Percentiles rank a stretch among this genome's conserved stretches.
These are phyloP conservation scores for Cicer chorassanicum DNA, from an alignment of 306 rosid genomes.

Conservation along the genomic window DNA sequence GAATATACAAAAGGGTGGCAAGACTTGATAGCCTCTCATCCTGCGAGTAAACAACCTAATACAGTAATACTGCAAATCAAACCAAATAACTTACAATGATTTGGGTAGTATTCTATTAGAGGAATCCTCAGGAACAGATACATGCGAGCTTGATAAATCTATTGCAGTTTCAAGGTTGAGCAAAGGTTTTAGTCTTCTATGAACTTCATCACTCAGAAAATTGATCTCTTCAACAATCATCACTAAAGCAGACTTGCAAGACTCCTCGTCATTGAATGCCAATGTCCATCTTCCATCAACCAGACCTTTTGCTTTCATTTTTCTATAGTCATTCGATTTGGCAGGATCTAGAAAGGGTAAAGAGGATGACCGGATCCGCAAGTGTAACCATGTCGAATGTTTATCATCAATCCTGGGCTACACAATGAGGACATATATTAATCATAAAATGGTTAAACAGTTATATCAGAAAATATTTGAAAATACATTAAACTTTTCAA, in stretches of 20 bases:
- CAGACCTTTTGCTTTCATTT: slow-evolving; percentile 58
- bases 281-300: slow-evolving; percentile 97
- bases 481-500: background rate
- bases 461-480: background rate
- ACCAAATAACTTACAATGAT: slow-evolving; percentile 48
- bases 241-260: slow-evolving; percentile 74
- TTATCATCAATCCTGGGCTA: slow-evolving; percentile 85
- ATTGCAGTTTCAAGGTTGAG: slow-evolving; percentile 58
- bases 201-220: slow-evolving; percentile 67
- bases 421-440: slow-evolving; percentile 38
- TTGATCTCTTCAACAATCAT: slow-evolving; percentile 72
- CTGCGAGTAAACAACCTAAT: slow-evolving; percentile 49
- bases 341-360: slow-evolving; percentile 67
- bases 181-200: slow-evolving; percentile 79
- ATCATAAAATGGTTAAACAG: slow-evolving; percentile 32
- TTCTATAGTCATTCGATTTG: slow-evolving; percentile 50
- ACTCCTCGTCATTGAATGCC: slow-evolving; percentile 81
- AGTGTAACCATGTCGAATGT: slow-evolving; percentile 83
- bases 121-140: slow-evolving; percentile 44
- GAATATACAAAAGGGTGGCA: slow-evolving; percentile 66
- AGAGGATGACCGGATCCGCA: slow-evolving; percentile 80
- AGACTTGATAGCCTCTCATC: slow-evolving; percentile 55
- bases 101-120: slow-evolving; percentile 46
- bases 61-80: slow-evolving; percentile 41
- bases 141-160: slow-evolving; percentile 51